phyloP scores from a whole-genome alignment of 176 grass and related monocot genomes.

The Pontederia paniculata region DNA sequence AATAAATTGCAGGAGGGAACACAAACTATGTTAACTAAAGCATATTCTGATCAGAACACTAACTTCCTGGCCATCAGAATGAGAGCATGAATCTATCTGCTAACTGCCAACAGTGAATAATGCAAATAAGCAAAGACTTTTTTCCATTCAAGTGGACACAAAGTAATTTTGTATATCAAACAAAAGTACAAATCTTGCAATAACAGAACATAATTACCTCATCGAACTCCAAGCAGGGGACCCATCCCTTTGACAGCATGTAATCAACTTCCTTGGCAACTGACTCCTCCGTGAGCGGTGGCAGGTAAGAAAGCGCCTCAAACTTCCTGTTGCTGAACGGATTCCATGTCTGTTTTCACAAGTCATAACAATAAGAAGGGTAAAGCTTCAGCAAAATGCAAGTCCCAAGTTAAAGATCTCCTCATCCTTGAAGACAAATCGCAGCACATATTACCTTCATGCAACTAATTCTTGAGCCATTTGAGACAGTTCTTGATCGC shows the following conservation, averaged over 20 bases:
- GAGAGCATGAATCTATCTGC: too few relatives aligned
- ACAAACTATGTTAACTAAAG: too few relatives aligned
- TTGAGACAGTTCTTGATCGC: constrained; percentile 2
- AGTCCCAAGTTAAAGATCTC: too few relatives aligned
- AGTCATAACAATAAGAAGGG: not conserved
- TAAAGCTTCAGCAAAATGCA: not conserved
- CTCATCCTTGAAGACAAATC: not conserved
- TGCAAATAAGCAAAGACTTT: too few relatives aligned
- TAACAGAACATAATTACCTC: constrained; percentile 13
- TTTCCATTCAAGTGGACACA: too few relatives aligned
- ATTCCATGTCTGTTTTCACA: constrained; percentile 39
- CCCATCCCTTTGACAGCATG: constrained; percentile 53
- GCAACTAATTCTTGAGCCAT: constrained; percentile 6
- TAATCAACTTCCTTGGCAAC: constrained; percentile 47
- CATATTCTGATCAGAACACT: too few relatives aligned
- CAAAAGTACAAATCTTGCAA: too few relatives aligned
- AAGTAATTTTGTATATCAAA: too few relatives aligned
- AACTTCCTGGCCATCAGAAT: too few relatives aligned
- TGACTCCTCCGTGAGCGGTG: constrained; percentile 40
- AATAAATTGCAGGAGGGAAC: too few relatives aligned
- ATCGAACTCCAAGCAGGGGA: constrained; percentile 64
- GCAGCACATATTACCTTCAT: not conserved
- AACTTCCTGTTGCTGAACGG: constrained; percentile 58
- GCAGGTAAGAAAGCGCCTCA: constrained; percentile 53
- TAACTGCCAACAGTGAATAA: too few relatives aligned